Evolutionary conservation across 768 basidiomycete species (phyloP).

Genomic region (Phlebiopsis gigantea): DNA sequence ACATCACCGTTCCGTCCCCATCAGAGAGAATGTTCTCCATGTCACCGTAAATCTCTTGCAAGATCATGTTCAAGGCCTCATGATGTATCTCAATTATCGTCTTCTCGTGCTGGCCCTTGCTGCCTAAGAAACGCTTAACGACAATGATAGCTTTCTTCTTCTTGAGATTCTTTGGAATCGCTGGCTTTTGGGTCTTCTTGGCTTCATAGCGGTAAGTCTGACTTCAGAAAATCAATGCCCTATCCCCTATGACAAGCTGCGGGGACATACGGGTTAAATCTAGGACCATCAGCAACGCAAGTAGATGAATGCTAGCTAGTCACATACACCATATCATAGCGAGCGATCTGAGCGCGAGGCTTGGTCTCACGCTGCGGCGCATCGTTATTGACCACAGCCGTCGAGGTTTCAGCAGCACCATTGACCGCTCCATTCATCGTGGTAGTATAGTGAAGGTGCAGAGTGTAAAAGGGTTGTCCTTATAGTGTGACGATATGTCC

Average conservation of each 20-base stretch:
- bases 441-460: background rate
- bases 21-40: background rate
- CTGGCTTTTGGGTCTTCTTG: background rate
- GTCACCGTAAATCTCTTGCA: background rate
- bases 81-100: background rate
- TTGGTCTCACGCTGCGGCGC: background rate
- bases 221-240: background rate
- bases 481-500: background rate
- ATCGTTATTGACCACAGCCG: background rate
- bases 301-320: background rate
- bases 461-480: background rate
- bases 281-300: background rate
- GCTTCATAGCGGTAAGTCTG: background rate
- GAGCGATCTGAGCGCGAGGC: constrained; percentile 1
- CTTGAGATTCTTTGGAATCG: background rate
- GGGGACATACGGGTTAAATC: background rate
- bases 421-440: background rate
- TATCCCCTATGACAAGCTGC: background rate
- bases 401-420: background rate
- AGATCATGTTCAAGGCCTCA: background rate
- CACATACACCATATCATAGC: constrained; percentile 6
- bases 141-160: constrained; percentile 1
- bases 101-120: background rate
- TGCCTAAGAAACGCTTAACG: constrained; percentile 3
- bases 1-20: background rate